A percentile compares a stretch with the other conserved stretches of the same genome.
phyloP scores from a whole-genome alignment of 2,329 filamentous ascomycete genomes.

The Clarireedia paspali region DNA sequence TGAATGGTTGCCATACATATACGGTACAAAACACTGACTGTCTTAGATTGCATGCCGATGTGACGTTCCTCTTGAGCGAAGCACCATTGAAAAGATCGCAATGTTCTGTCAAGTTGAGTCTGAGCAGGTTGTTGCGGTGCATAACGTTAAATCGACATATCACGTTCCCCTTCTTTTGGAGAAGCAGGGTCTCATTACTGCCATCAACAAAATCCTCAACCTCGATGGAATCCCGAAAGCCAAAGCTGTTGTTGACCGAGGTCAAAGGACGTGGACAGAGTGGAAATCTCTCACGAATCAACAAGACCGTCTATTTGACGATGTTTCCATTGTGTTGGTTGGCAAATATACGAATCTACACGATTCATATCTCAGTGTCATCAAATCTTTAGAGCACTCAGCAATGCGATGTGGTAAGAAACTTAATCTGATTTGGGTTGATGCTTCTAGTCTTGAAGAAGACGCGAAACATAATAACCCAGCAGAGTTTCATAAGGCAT shows the following conservation, averaged over 20 bases:
- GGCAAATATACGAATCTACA: conserved; percentile 85
- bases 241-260: conserved; percentile 50
- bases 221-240: conserved; percentile 51
- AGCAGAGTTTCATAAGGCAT: conserved; percentile 74
- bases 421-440: conserved; percentile 76
- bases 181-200: conserved; percentile 65
- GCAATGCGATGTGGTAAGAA: conserved; percentile 79
- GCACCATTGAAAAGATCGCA: conserved; percentile 80
- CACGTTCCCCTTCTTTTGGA: conserved; percentile 90
- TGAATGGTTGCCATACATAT: background rate
- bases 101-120: conserved; percentile 80
- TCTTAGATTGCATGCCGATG: conserved; percentile 84
- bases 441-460: conserved; percentile 75
- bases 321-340: conserved; percentile 76
- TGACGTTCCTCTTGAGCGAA: conserved; percentile 63
- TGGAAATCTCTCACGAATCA: conserved; percentile 61
- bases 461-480: conserved; percentile 53
- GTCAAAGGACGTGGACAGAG: conserved; percentile 63
- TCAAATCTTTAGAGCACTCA: conserved; percentile 83
- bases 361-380: conserved; percentile 78
- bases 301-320: conserved; percentile 58
- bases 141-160: conserved; percentile 84
- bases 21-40: conserved; percentile 2
- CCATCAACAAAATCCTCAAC: conserved; percentile 57
- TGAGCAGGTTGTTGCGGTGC: conserved; percentile 82